phyloP scores from a whole-genome alignment of 306 rosid genomes.

The Myrica gale region DNA sequence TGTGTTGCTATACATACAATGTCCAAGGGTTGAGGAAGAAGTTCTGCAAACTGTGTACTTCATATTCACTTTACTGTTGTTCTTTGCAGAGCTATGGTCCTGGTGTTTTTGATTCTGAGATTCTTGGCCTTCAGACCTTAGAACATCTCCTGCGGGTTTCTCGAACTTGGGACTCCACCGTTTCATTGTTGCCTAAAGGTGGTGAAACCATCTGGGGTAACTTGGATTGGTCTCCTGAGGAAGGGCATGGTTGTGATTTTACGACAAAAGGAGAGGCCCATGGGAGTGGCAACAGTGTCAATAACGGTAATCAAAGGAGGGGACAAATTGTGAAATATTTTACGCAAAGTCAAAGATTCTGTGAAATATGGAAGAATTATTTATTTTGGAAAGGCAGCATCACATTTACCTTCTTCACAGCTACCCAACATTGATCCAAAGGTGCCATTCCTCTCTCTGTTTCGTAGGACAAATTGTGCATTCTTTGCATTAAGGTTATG shows the following conservation, averaged over 20 bases:
- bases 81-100: slow-evolving; percentile 61
- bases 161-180: slow-evolving; percentile 77
- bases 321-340: too few relatives aligned
- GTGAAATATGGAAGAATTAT: slow-evolving; percentile 52
- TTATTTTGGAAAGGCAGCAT: slow-evolving; percentile 58
- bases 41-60: slow-evolving; percentile 6
- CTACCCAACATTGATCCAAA: slow-evolving; percentile 39
- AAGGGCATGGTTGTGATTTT: slow-evolving; percentile 37
- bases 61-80: slow-evolving; percentile 18
- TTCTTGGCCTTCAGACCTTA: slow-evolving; percentile 56
- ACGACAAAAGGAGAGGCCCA: slow-evolving; percentile 35
- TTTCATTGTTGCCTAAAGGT: slow-evolving; percentile 81
- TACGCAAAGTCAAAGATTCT: slow-evolving; percentile 35
- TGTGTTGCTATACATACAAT: not conserved
- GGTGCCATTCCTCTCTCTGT: slow-evolving; percentile 31
- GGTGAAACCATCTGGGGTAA: slow-evolving; percentile 79
- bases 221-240: slow-evolving; percentile 63
- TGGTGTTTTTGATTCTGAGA: slow-evolving; percentile 54
- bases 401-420: slow-evolving; percentile 52
- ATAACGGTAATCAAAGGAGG: slow-evolving; percentile 27
- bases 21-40: not conserved
- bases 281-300: slow-evolving; percentile 26
- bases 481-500: not conserved
- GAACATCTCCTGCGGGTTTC: slow-evolving; percentile 54
- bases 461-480: not conserved